Evolutionary conservation across 495 filamentous ascomycete genomes (phyloP).

Genomic region (Cladorrhinum samala): DNA sequence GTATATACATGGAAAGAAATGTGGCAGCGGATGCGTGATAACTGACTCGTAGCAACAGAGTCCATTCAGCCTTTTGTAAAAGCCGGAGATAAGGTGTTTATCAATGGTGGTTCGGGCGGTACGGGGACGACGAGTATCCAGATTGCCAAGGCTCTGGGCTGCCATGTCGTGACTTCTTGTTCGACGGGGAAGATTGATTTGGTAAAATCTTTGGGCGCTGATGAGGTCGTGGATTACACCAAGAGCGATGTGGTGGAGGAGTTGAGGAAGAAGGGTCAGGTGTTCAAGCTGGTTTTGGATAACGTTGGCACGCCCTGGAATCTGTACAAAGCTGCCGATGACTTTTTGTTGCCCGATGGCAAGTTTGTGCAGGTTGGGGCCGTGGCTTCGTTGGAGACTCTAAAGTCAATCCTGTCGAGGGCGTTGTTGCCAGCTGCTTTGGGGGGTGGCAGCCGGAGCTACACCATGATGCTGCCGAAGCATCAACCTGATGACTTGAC

Average conservation of each 20-base stretch:
- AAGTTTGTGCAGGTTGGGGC: constrained; percentile 55
- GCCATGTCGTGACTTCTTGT: constrained; percentile 55
- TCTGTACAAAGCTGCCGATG: constrained; percentile 51
- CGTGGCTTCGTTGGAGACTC: constrained; percentile 1
- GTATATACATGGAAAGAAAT: neutral
- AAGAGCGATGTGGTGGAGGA: constrained; percentile 40
- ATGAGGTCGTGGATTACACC: constrained; percentile 67
- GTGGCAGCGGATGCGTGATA: too few species aligned
- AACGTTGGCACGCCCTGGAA: constrained; percentile 48
- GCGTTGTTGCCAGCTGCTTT: constrained; percentile 49
- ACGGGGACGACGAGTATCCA: constrained; percentile 58
- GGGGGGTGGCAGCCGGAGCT: constrained; percentile 59
- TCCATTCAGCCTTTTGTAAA: constrained; percentile 49
- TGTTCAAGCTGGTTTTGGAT: constrained; percentile 56
- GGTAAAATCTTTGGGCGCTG: constrained; percentile 54
- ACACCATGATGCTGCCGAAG: constrained; percentile 34
- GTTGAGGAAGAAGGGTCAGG: constrained; percentile 42
- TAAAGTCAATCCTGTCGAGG: constrained; percentile 22
- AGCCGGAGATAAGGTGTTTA: constrained; percentile 52
- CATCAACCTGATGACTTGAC: constrained; percentile 36
- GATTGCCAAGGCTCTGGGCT: constrained; percentile 59
- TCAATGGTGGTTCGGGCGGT: constrained; percentile 64
- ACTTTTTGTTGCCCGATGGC: constrained; percentile 49
- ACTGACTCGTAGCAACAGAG: constrained; percentile 25
- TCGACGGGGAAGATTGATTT: constrained; percentile 54